A percentile compares a stretch with the other conserved stretches of the same genome.
These are phyloP conservation scores for Pyracantha coccinea DNA, from an alignment of 331 rosid genomes.

Conservation along the genomic window DNA sequence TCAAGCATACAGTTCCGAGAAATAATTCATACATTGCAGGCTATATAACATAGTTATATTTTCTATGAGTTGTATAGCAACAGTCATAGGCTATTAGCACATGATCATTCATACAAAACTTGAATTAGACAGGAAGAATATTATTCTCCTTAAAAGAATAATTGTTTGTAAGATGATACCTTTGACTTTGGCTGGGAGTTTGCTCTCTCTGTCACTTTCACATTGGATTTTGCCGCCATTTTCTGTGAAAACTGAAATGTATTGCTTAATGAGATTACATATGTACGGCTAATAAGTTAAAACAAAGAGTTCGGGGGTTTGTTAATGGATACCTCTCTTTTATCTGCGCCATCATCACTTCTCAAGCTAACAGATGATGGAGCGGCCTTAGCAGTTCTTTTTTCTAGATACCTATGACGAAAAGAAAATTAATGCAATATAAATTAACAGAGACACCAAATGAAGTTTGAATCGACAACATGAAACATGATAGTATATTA, in stretches of 20 bases:
- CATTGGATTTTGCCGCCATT: conserved; percentile 27
- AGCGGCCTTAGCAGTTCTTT: conserved; percentile 36
- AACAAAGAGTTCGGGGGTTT: background rate
- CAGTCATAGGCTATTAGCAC: background rate
- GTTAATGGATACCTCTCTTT: conserved; percentile 45
- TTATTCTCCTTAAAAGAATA: background rate
- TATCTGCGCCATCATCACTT: conserved; percentile 38
- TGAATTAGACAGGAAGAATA: background rate
- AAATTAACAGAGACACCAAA: background rate
- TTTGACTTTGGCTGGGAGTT: conserved; percentile 43
- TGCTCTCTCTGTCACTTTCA: conserved; percentile 26
- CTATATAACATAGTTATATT: background rate
- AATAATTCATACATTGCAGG: background rate
- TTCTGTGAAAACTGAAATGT: conserved; percentile 33
- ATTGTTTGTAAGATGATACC: conserved; percentile 19
- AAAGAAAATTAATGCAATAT: background rate
- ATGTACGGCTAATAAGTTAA: conserved; percentile 1
- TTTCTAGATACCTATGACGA: conserved; percentile 48
- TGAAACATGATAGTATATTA: background rate
- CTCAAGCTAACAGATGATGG: conserved; percentile 32
- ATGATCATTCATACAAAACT: no score
- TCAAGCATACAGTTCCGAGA: conserved; percentile 14
- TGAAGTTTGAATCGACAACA: background rate
- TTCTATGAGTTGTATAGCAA: background rate
- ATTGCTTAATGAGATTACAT: conserved; percentile 9